Evolutionary conservation across 73 alveolate genomes (phyloP).

Genomic region (Tetrahymena thermophila): DNA sequence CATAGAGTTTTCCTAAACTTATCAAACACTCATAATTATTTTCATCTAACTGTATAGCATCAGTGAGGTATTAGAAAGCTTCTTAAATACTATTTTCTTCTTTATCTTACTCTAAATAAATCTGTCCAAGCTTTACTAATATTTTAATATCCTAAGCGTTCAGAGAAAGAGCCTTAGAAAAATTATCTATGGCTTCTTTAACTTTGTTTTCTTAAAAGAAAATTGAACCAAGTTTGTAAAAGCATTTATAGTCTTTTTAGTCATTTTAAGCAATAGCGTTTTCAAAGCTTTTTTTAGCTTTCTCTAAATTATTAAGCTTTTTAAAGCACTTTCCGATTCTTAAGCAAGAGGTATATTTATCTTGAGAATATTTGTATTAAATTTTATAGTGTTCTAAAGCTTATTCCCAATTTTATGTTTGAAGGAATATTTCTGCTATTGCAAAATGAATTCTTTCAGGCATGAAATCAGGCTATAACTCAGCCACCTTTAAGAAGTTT

Average conservation of each 20-base stretch:
- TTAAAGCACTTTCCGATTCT: constrained; percentile 36
- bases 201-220: neutral
- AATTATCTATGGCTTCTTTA: constrained; percentile 13
- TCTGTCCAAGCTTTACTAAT: constrained; percentile 8
- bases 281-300: constrained; percentile 17
- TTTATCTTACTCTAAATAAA: neutral
- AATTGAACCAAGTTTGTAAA: constrained; percentile 7
- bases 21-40: constrained; percentile 16
- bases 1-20: constrained; percentile 20
- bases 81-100: constrained; percentile 1
- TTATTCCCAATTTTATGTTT: neutral
- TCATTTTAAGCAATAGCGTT: constrained; percentile 15
- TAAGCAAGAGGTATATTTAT: neutral
- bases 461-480: neutral
- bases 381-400: neutral
- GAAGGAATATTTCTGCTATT: neutral
- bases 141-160: constrained; percentile 13
- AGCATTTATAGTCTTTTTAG: neutral
- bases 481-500: neutral
- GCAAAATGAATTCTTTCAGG: neutral
- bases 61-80: constrained; percentile 11
- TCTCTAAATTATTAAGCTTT: constrained; percentile 18
- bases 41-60: neutral
- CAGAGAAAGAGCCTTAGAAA: neutral
- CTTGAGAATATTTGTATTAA: neutral